phyloP scores from a whole-genome alignment of 2,329 filamentous ascomycete species.

The Fusarium beomiforme region DNA sequence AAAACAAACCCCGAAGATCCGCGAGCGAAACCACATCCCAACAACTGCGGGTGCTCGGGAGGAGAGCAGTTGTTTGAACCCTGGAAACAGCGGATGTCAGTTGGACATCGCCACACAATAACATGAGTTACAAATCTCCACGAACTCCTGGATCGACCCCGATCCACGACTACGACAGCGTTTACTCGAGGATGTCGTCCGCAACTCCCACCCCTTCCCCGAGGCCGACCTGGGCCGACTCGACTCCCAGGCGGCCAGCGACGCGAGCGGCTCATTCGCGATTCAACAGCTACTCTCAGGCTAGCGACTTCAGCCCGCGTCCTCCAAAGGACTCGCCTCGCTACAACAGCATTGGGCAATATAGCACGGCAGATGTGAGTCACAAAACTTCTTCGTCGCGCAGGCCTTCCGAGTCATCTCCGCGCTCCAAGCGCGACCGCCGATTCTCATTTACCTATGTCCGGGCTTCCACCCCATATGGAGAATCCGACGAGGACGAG shows the following conservation, averaged over 20 bases:
- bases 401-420: slow-evolving; percentile 50
- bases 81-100: slow-evolving; percentile 45
- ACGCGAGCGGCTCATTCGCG: slow-evolving; percentile 58
- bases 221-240: slow-evolving; percentile 61
- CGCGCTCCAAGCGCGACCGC: slow-evolving; percentile 59
- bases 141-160: slow-evolving; percentile 59
- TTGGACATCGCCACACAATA: slow-evolving; percentile 49
- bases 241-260: slow-evolving; percentile 63
- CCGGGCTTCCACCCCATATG: slow-evolving; percentile 67
- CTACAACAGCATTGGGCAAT: slow-evolving; percentile 70
- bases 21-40: slow-evolving; percentile 15
- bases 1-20: slow-evolving; percentile 8
- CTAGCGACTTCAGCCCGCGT: slow-evolving; percentile 53
- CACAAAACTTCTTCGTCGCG: slow-evolving; percentile 60
- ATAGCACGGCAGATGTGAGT: slow-evolving; percentile 75
- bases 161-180: slow-evolving; percentile 59
- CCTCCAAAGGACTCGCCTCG: slow-evolving; percentile 66
- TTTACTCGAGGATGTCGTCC: slow-evolving; percentile 61
- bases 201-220: slow-evolving; percentile 68
- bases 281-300: slow-evolving; percentile 52
- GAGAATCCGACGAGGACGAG: slow-evolving; percentile 74
- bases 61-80: slow-evolving; percentile 40
- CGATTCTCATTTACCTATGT: slow-evolving; percentile 67
- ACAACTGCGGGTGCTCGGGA: slow-evolving; percentile 43
- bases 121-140: slow-evolving; percentile 53